Base-by-base conservation (phyloP, 2,329 filamentous ascomycete genomes). In the Talaromyces sp. region DNA sequence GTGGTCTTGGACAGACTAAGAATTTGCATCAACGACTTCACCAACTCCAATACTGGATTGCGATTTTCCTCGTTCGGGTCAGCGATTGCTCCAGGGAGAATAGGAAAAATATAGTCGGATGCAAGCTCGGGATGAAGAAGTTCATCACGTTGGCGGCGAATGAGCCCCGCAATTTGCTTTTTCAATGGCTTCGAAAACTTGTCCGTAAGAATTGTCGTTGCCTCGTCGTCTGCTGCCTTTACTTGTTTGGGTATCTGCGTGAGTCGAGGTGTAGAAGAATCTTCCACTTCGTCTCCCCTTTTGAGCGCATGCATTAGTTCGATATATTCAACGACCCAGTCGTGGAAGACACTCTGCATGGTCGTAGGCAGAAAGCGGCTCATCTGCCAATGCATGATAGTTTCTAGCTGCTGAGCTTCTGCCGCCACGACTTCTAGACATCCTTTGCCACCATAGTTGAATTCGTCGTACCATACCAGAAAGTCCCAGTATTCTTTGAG, bases 401-500 rank as follows among this genome's bases (percentile, higher is more conserved):
- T 95, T 68, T 97, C 89, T 14, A 98, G 83, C 3, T 85, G 83
- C 71, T 97, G 92, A 51, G 89, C 86, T 67, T 93, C 91, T 10
- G 81, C 81, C 66, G 87, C 87, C 8, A 89, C 82, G 3, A 97
- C 90, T 68, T 95, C 86, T 55, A 88, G 86, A 66, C 91, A 96
- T 4, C 90, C 95, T 70, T 96, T 96, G 63, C 95, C 95, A 59
- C 95, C 96, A 69, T 98, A 98, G 79, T 99, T 99, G 81, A 93
- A 97, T 75, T 97, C 91, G 68, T 99, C 95, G 67, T 98, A 98
- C 95, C 95, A 99, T 4, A 97, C 87, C 0, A 99, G 86, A 69
- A 97, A 98, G 74, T 99, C 95, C 95, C 95, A 99, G 75, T 97
- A 99, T 73, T 99, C 95, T 67, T 93, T 96, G 75, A 99, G 95